Conservation (phyloP, 2,329 filamentous ascomycete species). For the Tothia fuscella region DNA sequence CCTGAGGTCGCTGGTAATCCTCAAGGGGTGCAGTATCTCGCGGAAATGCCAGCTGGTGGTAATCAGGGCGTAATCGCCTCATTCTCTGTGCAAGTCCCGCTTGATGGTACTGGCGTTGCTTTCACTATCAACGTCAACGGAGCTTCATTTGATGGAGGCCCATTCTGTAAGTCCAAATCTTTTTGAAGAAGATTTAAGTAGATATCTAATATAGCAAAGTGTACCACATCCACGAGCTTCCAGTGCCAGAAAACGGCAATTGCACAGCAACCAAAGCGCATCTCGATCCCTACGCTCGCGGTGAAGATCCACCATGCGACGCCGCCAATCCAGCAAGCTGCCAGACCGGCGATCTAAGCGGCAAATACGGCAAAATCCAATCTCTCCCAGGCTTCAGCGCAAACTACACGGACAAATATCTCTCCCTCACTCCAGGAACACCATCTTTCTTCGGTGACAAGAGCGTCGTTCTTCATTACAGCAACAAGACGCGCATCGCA, state of each 20-base stretch:
- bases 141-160: background rate
- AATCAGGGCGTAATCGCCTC: constrained; percentile 12
- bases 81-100: constrained; percentile 3
- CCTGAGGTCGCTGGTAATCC: constrained; percentile 23
- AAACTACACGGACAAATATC: constrained; percentile 22
- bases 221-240: constrained; percentile 35
- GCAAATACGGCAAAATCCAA: constrained; percentile 29
- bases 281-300: constrained; percentile 30
- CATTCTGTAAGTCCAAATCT: constrained; percentile 6
- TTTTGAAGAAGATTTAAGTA: background rate
- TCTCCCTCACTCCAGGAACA: constrained; percentile 30
- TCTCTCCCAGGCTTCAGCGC: constrained; percentile 7
- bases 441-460: constrained; percentile 42
- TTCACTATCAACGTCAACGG: constrained; percentile 11
- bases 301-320: constrained; percentile 28
- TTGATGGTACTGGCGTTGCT: constrained; percentile 3
- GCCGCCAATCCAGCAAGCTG: constrained; percentile 25
- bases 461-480: constrained; percentile 42
- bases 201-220: constrained; percentile 19
- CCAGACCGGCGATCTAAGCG: constrained; percentile 34
- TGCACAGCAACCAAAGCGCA: constrained; percentile 31
- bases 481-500: constrained; percentile 41
- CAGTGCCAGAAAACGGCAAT: constrained; percentile 30
- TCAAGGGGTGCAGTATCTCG: constrained; percentile 26
- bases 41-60: constrained; percentile 12